These are phyloP conservation scores for Solanum appendiculatum DNA, from an alignment of 257 asterid species.

Conservation along the genomic window DNA sequence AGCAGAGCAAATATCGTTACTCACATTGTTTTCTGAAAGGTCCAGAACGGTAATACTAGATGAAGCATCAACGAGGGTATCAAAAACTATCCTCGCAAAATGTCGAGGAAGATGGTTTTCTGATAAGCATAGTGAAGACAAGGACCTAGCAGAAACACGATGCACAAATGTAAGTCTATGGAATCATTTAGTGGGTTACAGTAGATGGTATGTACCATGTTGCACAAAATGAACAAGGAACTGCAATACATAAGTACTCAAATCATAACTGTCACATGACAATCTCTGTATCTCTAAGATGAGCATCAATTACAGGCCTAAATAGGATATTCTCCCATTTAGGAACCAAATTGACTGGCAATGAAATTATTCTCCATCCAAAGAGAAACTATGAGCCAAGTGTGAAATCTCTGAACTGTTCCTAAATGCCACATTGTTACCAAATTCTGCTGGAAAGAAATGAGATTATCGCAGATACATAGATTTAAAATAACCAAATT, in stretches of 20 bases:
- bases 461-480: not conserved
- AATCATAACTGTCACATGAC: not conserved
- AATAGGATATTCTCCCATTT: not conserved
- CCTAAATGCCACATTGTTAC: not conserved
- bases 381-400: not conserved
- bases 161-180: not conserved
- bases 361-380: not conserved
- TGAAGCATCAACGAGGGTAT: conserved; percentile 56
- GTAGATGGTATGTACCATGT: not conserved
- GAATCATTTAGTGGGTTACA: not conserved
- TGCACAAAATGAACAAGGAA: not conserved
- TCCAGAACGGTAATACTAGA: conserved; percentile 51
- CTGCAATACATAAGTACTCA: not conserved
- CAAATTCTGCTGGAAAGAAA: not conserved
- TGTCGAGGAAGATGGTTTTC: conserved; percentile 50
- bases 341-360: not conserved
- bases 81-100: conserved; percentile 49
- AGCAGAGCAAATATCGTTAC: conserved; percentile 13
- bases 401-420: not conserved
- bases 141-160: conserved; percentile 33
- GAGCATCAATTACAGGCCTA: not conserved
- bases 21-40: conserved; percentile 87
- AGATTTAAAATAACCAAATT: not conserved
- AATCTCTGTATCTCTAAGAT: not conserved
- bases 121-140: conserved; percentile 54